phyloP scores from a whole-genome alignment of 1,139 yeast species.

The Nakaseomyces bracarensis region DNA sequence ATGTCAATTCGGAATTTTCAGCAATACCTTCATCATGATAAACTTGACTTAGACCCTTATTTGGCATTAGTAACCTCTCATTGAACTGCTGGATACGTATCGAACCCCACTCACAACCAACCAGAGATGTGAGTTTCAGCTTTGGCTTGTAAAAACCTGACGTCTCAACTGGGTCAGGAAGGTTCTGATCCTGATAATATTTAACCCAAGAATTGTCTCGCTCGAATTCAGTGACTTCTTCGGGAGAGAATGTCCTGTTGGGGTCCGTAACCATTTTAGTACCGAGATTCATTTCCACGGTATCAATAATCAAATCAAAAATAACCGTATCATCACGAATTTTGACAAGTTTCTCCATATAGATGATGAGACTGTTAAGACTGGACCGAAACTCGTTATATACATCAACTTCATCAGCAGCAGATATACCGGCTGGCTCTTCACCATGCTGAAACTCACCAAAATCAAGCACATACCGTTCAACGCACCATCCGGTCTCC shows the following conservation, averaged over 20 bases:
- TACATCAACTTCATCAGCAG: slow-evolving; percentile 20
- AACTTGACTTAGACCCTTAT: neutral
- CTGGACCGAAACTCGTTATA: slow-evolving; percentile 30
- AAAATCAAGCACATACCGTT: slow-evolving; percentile 28
- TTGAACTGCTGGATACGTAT: slow-evolving; percentile 23
- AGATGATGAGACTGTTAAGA: slow-evolving; percentile 23
- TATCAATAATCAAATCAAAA: slow-evolving; percentile 27
- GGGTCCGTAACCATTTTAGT: slow-evolving; percentile 14
- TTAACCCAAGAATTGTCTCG: slow-evolving; percentile 29
- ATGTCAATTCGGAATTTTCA: neutral
- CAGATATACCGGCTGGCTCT: slow-evolving; percentile 12
- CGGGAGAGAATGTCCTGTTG: slow-evolving; percentile 10
- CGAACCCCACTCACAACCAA: slow-evolving; percentile 30
- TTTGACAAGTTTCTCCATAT: slow-evolving; percentile 21
- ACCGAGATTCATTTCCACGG: slow-evolving; percentile 25
- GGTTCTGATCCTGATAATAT: slow-evolving; percentile 21
- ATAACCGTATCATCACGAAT: slow-evolving; percentile 24
- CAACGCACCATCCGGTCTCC: slow-evolving; percentile 21
- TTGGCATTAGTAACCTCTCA: slow-evolving; percentile 16
- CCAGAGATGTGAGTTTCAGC: slow-evolving; percentile 24
- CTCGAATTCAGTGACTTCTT: slow-evolving; percentile 19
- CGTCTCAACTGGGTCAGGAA: slow-evolving; percentile 10
- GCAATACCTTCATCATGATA: slow-evolving; percentile 4
- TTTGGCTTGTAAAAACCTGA: slow-evolving; percentile 14
- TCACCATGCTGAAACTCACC: slow-evolving; percentile 25